Percentiles rank a stretch among this genome's conserved stretches.
Conservation (phyloP, 352 stramenopile genomes). For the Phytophthora citricola region DNA sequence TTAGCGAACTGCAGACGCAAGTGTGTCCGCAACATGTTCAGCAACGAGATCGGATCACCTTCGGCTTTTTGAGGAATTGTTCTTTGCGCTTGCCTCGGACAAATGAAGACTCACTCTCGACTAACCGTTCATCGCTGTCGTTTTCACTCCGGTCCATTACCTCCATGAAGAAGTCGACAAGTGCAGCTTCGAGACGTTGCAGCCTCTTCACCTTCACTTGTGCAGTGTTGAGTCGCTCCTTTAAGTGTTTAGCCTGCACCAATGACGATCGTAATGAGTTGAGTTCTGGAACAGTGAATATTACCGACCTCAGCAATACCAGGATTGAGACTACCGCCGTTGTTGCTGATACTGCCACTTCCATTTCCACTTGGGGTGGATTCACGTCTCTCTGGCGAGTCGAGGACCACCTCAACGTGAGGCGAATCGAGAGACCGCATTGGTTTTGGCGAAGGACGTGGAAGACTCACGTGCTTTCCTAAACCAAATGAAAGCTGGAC, state of each 20-base stretch:
- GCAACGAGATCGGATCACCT: slow-evolving; percentile 67
- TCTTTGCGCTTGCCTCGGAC: slow-evolving; percentile 60
- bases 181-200: slow-evolving; percentile 61
- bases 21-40: slow-evolving; percentile 75
- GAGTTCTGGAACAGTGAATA: background rate
- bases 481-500: slow-evolving; percentile 5
- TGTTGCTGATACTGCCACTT: slow-evolving; percentile 13
- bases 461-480: too few species aligned
- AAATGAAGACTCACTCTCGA: slow-evolving; percentile 49
- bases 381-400: slow-evolving; percentile 16
- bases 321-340: slow-evolving; percentile 9
- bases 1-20: slow-evolving; percentile 68
- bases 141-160: slow-evolving; percentile 59
- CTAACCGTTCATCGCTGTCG: background rate
- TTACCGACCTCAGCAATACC: slow-evolving; percentile 27
- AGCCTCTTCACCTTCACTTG: slow-evolving; percentile 76
- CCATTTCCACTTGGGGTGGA: background rate
- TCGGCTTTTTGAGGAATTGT: slow-evolving; percentile 60
- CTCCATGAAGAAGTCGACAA: slow-evolving; percentile 81
- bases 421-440: slow-evolving; percentile 28
- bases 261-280: background rate
- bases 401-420: slow-evolving; percentile 14
- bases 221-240: slow-evolving; percentile 63
- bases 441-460: background rate
- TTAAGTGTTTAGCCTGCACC: slow-evolving; percentile 61